Percentiles rank a stretch among this genome's conserved stretches.
Conservation (phyloP, 495 filamentous ascomycete species). For the Hyaloscypha bicolor region DNA sequence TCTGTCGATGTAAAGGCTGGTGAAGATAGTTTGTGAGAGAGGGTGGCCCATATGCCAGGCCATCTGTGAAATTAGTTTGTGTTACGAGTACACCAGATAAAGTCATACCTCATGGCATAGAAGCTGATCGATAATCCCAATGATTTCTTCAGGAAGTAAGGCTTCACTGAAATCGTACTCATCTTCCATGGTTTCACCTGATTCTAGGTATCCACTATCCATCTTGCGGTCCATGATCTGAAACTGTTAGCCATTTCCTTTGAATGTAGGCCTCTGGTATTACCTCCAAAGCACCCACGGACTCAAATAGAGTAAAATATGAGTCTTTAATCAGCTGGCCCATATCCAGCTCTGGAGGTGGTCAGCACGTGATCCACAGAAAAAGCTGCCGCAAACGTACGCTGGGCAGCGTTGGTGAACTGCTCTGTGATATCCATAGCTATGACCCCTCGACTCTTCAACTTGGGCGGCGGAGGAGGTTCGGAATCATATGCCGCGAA, state of each 20-base stretch:
- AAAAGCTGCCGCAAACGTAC: conserved; percentile 46
- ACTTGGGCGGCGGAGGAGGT: conserved; percentile 38
- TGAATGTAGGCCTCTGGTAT: not conserved
- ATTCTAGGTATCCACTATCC: conserved; percentile 84
- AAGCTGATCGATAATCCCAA: conserved; percentile 94
- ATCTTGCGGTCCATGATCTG: conserved; percentile 99
- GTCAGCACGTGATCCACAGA: conserved; percentile 29
- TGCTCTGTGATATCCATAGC: conserved; percentile 76
- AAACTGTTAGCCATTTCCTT: not conserved
- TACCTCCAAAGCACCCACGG: conserved; percentile 90
- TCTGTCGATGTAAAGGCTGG: conserved; percentile 89
- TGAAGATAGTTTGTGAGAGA: conserved; percentile 91
- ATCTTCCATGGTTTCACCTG: conserved; percentile 79
- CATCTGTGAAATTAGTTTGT: conserved; percentile 60
- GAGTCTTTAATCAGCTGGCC: conserved; percentile 94
- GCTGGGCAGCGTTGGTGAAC: conserved; percentile 69
- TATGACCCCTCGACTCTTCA: conserved; percentile 49
- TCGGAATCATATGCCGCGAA: conserved; percentile 24
- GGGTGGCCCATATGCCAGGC: conserved; percentile 96
- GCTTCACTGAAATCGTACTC: conserved; percentile 77
- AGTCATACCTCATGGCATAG: conserved; percentile 78
- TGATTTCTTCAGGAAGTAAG: conserved; percentile 74
- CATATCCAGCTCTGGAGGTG: conserved; percentile 63
- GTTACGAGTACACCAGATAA: not conserved
- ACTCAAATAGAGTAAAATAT: conserved; percentile 88